Percentiles rank a stretch among this genome's conserved stretches.
Evolutionary conservation across 2,329 filamentous ascomycete genomes (phyloP).

Genomic region (Alternaria burnsii): DNA sequence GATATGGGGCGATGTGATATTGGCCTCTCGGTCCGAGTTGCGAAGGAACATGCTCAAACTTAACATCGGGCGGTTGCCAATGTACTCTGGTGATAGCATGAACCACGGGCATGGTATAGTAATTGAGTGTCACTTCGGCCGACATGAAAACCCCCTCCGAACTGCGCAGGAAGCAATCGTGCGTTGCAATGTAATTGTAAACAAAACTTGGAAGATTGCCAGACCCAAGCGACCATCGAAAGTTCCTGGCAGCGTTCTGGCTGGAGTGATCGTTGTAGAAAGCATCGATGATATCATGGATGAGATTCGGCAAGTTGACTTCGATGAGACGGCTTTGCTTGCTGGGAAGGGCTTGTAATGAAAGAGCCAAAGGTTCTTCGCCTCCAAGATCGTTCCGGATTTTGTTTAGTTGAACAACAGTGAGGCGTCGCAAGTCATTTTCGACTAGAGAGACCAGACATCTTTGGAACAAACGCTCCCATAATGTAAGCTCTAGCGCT

Average conservation of each 20-base stretch:
- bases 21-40: constrained; percentile 21
- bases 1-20: constrained; percentile 33
- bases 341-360: constrained; percentile 22
- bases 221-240: constrained; percentile 37
- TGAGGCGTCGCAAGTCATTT: constrained; percentile 21
- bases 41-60: constrained; percentile 26
- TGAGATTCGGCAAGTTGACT: constrained; percentile 31
- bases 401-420: constrained; percentile 16
- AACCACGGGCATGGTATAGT: constrained; percentile 12
- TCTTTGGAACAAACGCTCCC: constrained; percentile 40
- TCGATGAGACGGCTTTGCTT: constrained; percentile 20
- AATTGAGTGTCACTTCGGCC: constrained; percentile 21
- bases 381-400: constrained; percentile 9
- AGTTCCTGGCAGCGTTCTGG: neutral
- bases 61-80: constrained; percentile 34
- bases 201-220: constrained; percentile 36
- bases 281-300: constrained; percentile 37
- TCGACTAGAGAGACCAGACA: constrained; percentile 32
- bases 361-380: constrained; percentile 14
- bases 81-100: constrained; percentile 27
- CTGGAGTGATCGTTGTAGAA: constrained; percentile 25
- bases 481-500: constrained; percentile 41
- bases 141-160: constrained; percentile 23
- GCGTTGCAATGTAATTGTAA: constrained; percentile 43
- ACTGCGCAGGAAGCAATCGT: constrained; percentile 43